Base-by-base conservation (phyloP, 2,329 filamentous ascomycete species). In the Aspergillus glaucus region DNA sequence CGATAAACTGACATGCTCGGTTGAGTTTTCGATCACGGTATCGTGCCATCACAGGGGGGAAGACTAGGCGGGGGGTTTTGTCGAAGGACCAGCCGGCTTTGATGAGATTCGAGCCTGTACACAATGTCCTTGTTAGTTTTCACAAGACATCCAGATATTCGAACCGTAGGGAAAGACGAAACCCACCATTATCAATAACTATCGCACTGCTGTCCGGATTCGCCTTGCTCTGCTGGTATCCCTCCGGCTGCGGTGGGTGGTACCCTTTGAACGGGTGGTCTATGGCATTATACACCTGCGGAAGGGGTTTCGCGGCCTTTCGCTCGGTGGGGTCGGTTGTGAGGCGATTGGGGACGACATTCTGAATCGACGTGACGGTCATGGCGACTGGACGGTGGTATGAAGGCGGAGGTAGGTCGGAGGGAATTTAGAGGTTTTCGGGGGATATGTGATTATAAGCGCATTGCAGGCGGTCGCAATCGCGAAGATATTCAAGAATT, bases 11-110 rank as follows among this genome's bases (percentile, higher is more conserved):
- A 65, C 94, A 94, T 21, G 88, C 94, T 71, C 89, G 90, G 64
- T 87, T 88, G 43, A 94, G 75, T 69, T 97, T 98, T 60, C 93
- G 86, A 67, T 98, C 93, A 64, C 91, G 86, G 69, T 95, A 98
- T 62, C 92, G 89, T 55, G 93, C 86, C 83, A 94, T 94, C 57
- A 96, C 87, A 10, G 93, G 92, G 1, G 91, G 88, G 34, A 95
- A 79, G 53, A 80, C 79, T 48, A 97, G 77, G 55, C 88, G 82
- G 1, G 93, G 93, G n/a, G 77, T 75, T 53, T 82, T 75, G 62
- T 97, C 92, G 64, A 95, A 95, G 6, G 91, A 95, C 91, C 92
- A 98, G 56, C 93, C 93, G 46, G 92, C 92, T 70, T 94, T 89
- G 51, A 96, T 82, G 28, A 85, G 78, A 46, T 87, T 94, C 21